Evolutionary conservation across 768 basidiomycete genomes (phyloP), one percentile per base, ranked within the genome.

Genomic region (Myochromella boudieri): DNA sequence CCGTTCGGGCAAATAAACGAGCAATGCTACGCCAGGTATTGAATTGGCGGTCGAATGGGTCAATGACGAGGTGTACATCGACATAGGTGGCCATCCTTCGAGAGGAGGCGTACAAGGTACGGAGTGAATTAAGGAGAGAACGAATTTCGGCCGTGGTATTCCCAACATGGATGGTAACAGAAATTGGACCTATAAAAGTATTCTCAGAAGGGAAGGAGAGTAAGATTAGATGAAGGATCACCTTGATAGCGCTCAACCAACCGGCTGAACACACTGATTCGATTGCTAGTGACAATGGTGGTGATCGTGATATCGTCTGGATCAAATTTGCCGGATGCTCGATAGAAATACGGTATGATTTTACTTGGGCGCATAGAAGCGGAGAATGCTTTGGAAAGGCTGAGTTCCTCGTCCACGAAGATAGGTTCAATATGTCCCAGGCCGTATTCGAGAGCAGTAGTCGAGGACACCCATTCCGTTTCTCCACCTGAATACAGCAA

Each of bases 11-110:
- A 57, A 91, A 90, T 41, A 91, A 70, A 32, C 92, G 81, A 3
- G 91, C 92, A 33, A 84, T 78, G 62, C 94, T 94, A 26, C 92
- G 77, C 88, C 91, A 94, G 18, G 87, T 82, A 64, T 95, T 95
- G 73, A 95, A 85, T 61, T 92, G 88, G 4, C 91, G 80, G 50
- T 85, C 84, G 53, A 86, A 87, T 3, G 80, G 76, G 56, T 91
- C 89, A 53, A 93, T 72, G 24, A 94, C 85, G 41, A 95, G 81
- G 60, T 95, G 92, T 10, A 94, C 81, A 61, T 94, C 92, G 40
- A 93, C 88, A 56, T 78, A 82, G 21, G 65, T 68, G 36, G 78
- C 68, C 78, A 93, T 86, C 44, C 67, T 72, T 1, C 79, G 78
- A 3, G 82, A 82, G 6, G 85, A 80, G 4, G 72, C 71, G 67